phyloP scores from a whole-genome alignment of 2,329 filamentous ascomycete genomes.

The Apiospora pterosperma region DNA sequence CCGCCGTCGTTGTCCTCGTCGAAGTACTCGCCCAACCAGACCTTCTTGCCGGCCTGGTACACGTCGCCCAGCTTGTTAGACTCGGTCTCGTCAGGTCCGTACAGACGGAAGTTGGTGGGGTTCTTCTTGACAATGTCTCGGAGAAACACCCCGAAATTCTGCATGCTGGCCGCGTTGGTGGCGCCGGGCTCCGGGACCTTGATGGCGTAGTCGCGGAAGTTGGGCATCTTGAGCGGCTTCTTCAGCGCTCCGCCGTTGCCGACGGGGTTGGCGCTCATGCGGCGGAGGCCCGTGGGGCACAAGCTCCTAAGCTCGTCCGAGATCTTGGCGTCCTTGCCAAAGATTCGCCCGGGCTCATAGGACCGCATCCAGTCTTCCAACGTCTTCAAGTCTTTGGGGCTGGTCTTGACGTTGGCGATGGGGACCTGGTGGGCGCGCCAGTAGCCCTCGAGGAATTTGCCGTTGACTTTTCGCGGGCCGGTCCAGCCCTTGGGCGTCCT shows the following conservation, averaged over 20 bases:
- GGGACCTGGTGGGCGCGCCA: slow-evolving; percentile 79
- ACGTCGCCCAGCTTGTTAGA: slow-evolving; percentile 74
- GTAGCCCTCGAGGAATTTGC: slow-evolving; percentile 70
- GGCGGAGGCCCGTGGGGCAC: slow-evolving; percentile 60
- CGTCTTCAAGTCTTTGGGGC: slow-evolving; percentile 61
- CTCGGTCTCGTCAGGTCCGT: slow-evolving; percentile 78
- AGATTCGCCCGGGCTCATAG: slow-evolving; percentile 71
- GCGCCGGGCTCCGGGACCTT: slow-evolving; percentile 58
- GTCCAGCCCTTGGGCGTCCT: slow-evolving; percentile 80
- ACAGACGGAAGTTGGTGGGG: slow-evolving; percentile 66
- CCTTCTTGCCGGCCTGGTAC: slow-evolving; percentile 73
- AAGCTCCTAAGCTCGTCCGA: slow-evolving; percentile 60
- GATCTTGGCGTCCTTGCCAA: slow-evolving; percentile 61
- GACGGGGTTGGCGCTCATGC: slow-evolving; percentile 77
- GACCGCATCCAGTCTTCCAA: slow-evolving; percentile 75
- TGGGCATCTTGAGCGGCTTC: slow-evolving; percentile 65
- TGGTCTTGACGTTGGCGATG: slow-evolving; percentile 65
- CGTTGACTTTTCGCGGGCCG: slow-evolving; percentile 67
- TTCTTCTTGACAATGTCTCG: slow-evolving; percentile 66
- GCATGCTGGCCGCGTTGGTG: slow-evolving; percentile 61
- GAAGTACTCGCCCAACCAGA: slow-evolving; percentile 77
- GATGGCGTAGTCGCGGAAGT: slow-evolving; percentile 67
- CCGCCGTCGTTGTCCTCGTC: slow-evolving; percentile 73
- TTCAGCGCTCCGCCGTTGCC: slow-evolving; percentile 67
- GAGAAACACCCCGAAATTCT: slow-evolving; percentile 64